Conservation (phyloP, 495 filamentous ascomycete genomes). For the Penicillium roqueforti region DNA sequence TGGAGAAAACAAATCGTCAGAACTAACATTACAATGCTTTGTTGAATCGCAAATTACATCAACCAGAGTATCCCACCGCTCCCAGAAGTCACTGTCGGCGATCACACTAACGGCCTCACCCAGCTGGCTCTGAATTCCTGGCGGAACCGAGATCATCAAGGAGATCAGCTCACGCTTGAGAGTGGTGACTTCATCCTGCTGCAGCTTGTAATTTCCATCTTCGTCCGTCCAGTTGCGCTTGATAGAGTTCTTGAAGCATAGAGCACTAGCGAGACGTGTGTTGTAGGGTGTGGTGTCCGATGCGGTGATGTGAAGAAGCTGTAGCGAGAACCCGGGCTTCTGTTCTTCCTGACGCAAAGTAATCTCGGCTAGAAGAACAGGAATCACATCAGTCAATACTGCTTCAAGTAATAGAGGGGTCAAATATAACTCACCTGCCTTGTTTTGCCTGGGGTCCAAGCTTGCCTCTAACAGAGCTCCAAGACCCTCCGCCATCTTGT, state of each 20-base stretch:
- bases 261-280: conserved; percentile 80
- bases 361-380: conserved; percentile 61
- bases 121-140: conserved; percentile 84
- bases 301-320: conserved; percentile 83
- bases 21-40: background rate
- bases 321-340: conserved; percentile 80
- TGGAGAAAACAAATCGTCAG: conserved; percentile 22
- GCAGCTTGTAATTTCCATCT: conserved; percentile 85
- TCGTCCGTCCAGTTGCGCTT: conserved; percentile 90
- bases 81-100: conserved; percentile 96
- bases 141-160: conserved; percentile 88
- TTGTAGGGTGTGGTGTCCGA: conserved; percentile 62
- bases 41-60: conserved; percentile 47
- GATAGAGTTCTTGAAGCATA: conserved; percentile 98
- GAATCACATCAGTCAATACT: conserved; percentile 15
- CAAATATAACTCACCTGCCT: conserved; percentile 63
- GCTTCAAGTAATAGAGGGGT: background rate
- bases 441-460: conserved; percentile 77
- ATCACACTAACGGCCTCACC: conserved; percentile 96
- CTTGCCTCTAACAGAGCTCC: conserved; percentile 75
- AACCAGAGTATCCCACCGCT: conserved; percentile 88
- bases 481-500: conserved; percentile 71
- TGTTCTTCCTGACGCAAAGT: conserved; percentile 69
- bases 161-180: conserved; percentile 95
- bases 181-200: conserved; percentile 69